Evolutionary conservation across 2,329 filamentous ascomycete species (phyloP).

Genomic region (Fusarium brachygibbosum): DNA sequence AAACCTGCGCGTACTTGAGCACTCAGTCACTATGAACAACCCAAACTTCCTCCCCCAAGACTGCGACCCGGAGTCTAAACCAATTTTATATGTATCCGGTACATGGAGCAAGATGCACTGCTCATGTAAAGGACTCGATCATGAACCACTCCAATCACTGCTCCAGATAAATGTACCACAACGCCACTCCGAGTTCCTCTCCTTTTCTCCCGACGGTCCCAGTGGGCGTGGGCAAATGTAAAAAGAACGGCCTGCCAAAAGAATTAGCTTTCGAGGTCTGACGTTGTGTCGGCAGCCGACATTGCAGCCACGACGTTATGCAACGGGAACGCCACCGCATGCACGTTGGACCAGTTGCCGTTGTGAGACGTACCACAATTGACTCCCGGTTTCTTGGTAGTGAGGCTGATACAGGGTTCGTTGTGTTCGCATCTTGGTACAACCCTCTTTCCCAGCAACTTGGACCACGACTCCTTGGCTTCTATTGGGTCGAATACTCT

Average conservation of each 20-base stretch:
- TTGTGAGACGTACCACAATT: slow-evolving; percentile 73
- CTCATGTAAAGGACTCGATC: background rate
- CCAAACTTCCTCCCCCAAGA: background rate
- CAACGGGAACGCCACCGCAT: slow-evolving; percentile 24
- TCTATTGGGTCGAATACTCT: slow-evolving; percentile 76
- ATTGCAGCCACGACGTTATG: slow-evolving; percentile 17
- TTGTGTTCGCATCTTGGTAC: slow-evolving; percentile 87
- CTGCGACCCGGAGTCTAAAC: background rate
- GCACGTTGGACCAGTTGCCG: slow-evolving; percentile 12
- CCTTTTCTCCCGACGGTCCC: slow-evolving; percentile 87
- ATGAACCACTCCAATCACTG: slow-evolving; percentile 65
- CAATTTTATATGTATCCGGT: background rate
- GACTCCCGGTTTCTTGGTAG: slow-evolving; percentile 89
- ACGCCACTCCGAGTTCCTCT: slow-evolving; percentile 86
- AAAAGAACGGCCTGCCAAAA: slow-evolving; percentile 67
- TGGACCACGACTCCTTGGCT: slow-evolving; percentile 86
- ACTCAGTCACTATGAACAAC: background rate
- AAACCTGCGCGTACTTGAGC: background rate
- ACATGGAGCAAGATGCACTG: background rate
- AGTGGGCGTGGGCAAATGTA: slow-evolving; percentile 78
- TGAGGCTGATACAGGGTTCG: slow-evolving; percentile 85
- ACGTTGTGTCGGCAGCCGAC: slow-evolving; percentile 3
- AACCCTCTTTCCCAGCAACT: slow-evolving; percentile 80
- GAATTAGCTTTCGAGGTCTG: slow-evolving; percentile 35
- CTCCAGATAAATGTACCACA: slow-evolving; percentile 87